Evolutionary conservation across 495 filamentous ascomycete species (phyloP), one percentile per base, ranked within the genome.

Genomic region (Aspergillus heteromorphus): DNA sequence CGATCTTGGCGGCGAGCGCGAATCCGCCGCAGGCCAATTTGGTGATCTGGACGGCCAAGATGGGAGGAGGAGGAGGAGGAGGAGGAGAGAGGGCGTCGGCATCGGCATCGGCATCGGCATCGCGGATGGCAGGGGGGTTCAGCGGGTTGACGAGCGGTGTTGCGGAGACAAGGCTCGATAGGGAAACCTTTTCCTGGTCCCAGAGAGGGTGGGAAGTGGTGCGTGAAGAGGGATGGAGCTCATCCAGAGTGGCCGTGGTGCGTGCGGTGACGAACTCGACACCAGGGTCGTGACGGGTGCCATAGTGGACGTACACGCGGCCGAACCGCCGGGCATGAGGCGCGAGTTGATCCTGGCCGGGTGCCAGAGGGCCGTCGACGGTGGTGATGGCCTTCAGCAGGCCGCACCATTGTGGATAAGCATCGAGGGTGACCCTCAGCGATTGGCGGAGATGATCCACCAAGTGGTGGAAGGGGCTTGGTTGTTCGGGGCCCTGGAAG

Each of bases 11-110:
- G 25, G 70, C 65, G 5, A 81, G 38, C 2, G 69, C 69, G 36
- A 69, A 70, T 3, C 73, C 77, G 7, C 74, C 75, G 40, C 68
- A 72, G 10, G 59, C 61, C 40, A 78, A 69, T 2, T 55, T 55
- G 0, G 68, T 79, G 7, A 79, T 9, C 49, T 74, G 73, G 29
- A 75, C 58, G 20, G 64, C 62, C 53, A 73, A 60, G 5, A 56
- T 59, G 0, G 76, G 75, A 4, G 62, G 57, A 27, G 23, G 23
- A 7, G 7, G 23, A n/a, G n/a, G n/a, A n/a, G n/a, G n/a, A n/a
- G n/a, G n/a, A n/a, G n/a, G n/a, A n/a, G n/a, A n/a, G n/a, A 36
- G 57, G 59, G 13, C 50, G 48, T 11, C n/a, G 55, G 36, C 27
- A 57, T 54, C 34, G 13, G 14, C 21, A 16, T 27, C 43, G 55